Base-by-base conservation (phyloP, 1,139 yeast species). In the Neolecta irregularis region DNA sequence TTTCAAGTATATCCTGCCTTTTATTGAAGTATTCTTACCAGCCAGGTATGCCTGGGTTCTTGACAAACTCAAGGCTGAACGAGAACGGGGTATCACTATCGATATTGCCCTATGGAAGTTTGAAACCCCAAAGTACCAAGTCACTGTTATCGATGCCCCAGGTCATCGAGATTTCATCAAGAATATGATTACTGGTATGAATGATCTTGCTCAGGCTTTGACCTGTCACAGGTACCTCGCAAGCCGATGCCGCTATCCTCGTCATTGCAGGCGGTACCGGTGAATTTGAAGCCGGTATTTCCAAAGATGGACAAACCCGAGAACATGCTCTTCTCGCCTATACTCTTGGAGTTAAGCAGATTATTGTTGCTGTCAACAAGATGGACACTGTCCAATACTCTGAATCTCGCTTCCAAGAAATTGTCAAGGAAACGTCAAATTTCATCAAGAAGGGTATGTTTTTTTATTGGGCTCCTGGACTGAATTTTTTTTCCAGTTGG, bases 31-130 rank as follows among this genome's bases (percentile, higher is more conserved):
- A n/a, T n/a, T n/a, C n/a, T n/a, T n/a, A n/a, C n/a, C n/a, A n/a
- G n/a, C n/a, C n/a, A n/a, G n/a, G n/a, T 80, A 80, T 85, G 93
- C 93, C 61, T 80, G 93, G 93, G 93, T 80, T 58, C 72, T 80
- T 60, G 93, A 80, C 72, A 80, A 80, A 68, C 70, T 80, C 58
- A 79, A 79, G 81, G 91, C 92, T 60, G 93, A 79, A 71, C 76
- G 92, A 69, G 92, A 79, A 69, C 79, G 92, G 74, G 92, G 93
- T 79, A 79, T 79, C 78, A 78, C 92, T 63, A 78, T 79, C 57
- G 92, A 78, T 65, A 78, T 78, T 56, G 92, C 92, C 65, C 73
- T 79, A 62, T 78, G 92, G 92, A 79, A 78, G 70, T 79, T 79
- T 78, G 91, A 78, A 71, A 79, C 92, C 65, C 88, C 92, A 62